Conservation (phyloP, 2,329 filamentous ascomycete genomes). For the Aspergillus sp. region DNA sequence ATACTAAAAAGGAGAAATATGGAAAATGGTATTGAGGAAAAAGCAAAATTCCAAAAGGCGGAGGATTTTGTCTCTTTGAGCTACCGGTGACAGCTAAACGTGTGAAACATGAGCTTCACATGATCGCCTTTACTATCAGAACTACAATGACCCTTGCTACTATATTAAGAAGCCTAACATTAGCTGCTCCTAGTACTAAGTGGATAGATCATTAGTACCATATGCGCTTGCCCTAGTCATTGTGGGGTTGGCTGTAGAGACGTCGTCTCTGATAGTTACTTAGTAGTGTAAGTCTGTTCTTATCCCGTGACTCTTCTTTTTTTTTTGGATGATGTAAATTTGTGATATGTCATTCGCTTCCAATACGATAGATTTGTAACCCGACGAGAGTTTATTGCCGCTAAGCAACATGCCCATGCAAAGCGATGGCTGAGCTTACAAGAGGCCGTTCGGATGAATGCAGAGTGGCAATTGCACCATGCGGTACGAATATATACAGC, state of each 20-base stretch:
- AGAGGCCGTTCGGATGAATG: not conserved
- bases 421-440: not conserved
- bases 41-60: slow-evolving; percentile 1
- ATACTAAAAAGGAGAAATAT: not conserved
- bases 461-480: not conserved
- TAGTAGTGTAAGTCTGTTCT: not conserved
- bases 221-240: not conserved
- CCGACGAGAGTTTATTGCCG: not conserved
- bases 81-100: not conserved
- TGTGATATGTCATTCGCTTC: not conserved
- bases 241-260: not conserved
- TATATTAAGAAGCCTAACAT: not conserved
- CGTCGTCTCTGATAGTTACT: too few species aligned
- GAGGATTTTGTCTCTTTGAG: not conserved
- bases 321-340: not conserved
- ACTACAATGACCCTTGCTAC: not conserved
- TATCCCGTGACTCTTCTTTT: not conserved
- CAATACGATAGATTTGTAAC: not conserved
- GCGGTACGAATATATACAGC: not conserved
- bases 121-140: not conserved
- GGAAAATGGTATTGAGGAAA: not conserved
- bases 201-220: not conserved
- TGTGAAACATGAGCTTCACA: not conserved
- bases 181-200: not conserved
- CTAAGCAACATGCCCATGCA: slow-evolving; percentile 1